These are phyloP conservation scores for Ceratobasidium papillatum DNA, from an alignment of 1,284 basidiomycete genomes.

Conservation along the genomic window DNA sequence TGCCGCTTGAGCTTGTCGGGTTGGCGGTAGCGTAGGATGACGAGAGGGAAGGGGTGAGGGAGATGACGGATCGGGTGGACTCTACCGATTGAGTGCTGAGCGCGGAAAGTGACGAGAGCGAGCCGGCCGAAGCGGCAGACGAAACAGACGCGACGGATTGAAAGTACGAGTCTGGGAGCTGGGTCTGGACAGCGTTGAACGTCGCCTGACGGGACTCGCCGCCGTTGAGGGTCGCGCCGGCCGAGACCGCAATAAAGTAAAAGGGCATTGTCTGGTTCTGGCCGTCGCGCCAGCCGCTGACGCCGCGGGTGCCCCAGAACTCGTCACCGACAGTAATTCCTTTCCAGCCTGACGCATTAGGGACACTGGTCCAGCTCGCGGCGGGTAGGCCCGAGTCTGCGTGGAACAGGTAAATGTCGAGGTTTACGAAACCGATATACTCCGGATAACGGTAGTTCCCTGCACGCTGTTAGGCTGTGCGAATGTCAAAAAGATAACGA, in stretches of 20 bases:
- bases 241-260: constrained; percentile 74
- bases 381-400: constrained; percentile 66
- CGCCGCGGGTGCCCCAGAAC: constrained; percentile 71
- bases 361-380: constrained; percentile 54
- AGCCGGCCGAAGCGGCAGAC: constrained; percentile 20
- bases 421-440: constrained; percentile 51
- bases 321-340: constrained; percentile 70
- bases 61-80: constrained; percentile 41
- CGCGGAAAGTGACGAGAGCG: constrained; percentile 53
- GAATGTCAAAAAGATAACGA: constrained; percentile 15
- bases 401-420: constrained; percentile 75
- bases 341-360: constrained; percentile 63
- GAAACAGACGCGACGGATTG: constrained; percentile 42
- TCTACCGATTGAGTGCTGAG: constrained; percentile 48
- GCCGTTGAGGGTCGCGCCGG: constrained; percentile 61
- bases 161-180: constrained; percentile 25
- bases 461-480: constrained; percentile 47
- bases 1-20: neutral
- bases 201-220: constrained; percentile 69
- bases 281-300: constrained; percentile 58
- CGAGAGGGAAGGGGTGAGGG: constrained; percentile 47
- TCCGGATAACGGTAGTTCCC: constrained; percentile 64
- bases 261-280: constrained; percentile 67
- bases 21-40: constrained; percentile 49
- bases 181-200: constrained; percentile 71